Base-by-base conservation (phyloP, 2,329 filamentous ascomycete species). In the Pyrenochaeta sp. region DNA sequence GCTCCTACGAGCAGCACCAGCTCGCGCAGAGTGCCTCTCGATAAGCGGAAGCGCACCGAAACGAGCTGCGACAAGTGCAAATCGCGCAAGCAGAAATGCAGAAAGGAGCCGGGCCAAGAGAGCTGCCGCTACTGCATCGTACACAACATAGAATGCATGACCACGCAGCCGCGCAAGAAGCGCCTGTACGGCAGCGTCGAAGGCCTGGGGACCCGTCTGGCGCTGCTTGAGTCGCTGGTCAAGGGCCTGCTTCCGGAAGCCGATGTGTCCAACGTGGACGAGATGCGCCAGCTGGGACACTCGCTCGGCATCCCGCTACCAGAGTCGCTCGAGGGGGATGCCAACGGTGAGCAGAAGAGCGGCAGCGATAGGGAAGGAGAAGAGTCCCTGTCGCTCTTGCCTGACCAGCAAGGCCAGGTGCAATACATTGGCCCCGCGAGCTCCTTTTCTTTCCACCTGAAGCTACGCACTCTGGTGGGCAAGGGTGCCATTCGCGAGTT, bases 31-130 rank as follows among this genome's bases (percentile, higher is more conserved):
- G 79, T 81, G 12, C 80, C 80, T 5, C 72, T 77, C 45, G 78
- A 81, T 54, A 79, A 80, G 65, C 74, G 80, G 43, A 80, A 81
- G 61, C 73, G 80, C 25, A 80, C 80, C 50, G 80, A 81, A 61
- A 78, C 77, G 15, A 78, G 73, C 52, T 82, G 80, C 69, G 80
- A 82, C 69, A 79, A 80, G 57, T 82, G 80, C 75, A 81, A 81
- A 71, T 77, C 75, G 56, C 72, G 80, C 45, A 81, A 81, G 66
- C 80, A 81, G 57, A 82, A 82, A 66, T 82, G 80, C 68, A 69
- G 77, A 54, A 76, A 76, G 30, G 71, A 76, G 54, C 67, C 74
- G 5, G 77, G 75, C 25, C 72, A 79, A 44, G 72, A 74, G 3
- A 63, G 76, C 25, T 82, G 80, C 59, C 74, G 75, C 39, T 81